Conservation (phyloP, 179 eudicot species). For the Sideroxylon spinosum region DNA sequence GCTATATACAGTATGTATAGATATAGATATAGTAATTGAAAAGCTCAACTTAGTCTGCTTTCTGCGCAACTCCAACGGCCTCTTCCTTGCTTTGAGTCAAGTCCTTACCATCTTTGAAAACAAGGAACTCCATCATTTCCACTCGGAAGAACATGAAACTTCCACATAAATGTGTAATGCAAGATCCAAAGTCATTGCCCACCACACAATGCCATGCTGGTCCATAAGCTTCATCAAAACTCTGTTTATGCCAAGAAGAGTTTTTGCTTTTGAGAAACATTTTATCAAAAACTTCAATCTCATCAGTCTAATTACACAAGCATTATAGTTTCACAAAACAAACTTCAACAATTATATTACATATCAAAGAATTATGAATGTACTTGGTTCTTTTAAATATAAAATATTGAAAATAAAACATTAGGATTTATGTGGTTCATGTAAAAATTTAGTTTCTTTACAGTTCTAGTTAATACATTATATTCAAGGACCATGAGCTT, state of each 20-base stretch:
- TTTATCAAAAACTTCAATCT: neutral
- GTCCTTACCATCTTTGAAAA: constrained; percentile 24
- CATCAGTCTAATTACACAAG: neutral
- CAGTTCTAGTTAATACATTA: no score
- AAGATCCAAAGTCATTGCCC: constrained; percentile 15
- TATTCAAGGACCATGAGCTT: no score
- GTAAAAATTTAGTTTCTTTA: no score
- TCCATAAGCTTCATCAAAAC: constrained; percentile 12
- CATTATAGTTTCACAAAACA: neutral
- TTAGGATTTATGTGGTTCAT: no score
- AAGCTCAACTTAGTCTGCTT: constrained; percentile 3
- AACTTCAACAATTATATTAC: neutral
- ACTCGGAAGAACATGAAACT: constrained; percentile 15
- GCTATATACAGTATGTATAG: neutral
- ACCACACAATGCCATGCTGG: constrained; percentile 14
- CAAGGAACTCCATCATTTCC: constrained; percentile 18
- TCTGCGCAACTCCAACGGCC: constrained; percentile 13
- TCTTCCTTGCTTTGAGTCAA: constrained; percentile 16
- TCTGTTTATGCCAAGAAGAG: constrained; percentile 2
- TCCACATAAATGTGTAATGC: constrained; percentile 12
- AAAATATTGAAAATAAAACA: no score
- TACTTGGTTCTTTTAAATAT: no score
- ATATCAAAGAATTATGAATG: no score
- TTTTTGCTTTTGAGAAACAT: neutral
- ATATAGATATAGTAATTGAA: neutral